Conservation (phyloP, 345 rosid species). For the Rubroshorea leprosula region DNA sequence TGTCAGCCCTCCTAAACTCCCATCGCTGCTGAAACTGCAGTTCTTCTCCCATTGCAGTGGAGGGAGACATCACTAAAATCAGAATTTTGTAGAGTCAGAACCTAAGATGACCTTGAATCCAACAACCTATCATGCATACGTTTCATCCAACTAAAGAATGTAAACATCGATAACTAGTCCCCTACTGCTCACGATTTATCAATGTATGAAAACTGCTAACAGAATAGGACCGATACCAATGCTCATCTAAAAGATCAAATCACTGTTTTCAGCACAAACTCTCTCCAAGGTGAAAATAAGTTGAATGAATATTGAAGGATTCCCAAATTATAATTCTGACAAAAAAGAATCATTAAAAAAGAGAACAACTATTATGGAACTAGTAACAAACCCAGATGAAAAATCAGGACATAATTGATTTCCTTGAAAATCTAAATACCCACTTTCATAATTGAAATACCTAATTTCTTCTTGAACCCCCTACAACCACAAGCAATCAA, state of each 20-base stretch:
- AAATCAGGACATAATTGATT: not conserved
- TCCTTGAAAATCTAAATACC: not conserved
- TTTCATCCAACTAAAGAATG: no score
- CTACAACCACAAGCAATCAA: not conserved
- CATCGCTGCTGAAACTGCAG: constrained; percentile 39
- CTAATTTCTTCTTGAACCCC: not conserved
- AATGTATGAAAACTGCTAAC: not conserved
- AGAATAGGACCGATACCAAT: not conserved
- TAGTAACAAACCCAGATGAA: not conserved
- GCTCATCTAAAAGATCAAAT: constrained; percentile 3
- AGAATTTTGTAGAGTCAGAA: not conserved
- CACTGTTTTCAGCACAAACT: not conserved
- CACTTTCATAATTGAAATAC: not conserved
- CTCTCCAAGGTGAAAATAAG: not conserved
- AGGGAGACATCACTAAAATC: constrained; percentile 5
- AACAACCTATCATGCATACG: not conserved
- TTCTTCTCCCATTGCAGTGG: constrained; percentile 27
- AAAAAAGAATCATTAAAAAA: not conserved
- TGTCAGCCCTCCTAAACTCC: constrained; percentile 40
- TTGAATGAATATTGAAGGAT: not conserved
- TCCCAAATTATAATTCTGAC: not conserved
- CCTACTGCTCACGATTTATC: not conserved
- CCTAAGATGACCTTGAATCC: not conserved
- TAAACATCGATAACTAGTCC: not conserved
- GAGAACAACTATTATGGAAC: not conserved